Conservation (phyloP, 2,329 filamentous ascomycete species). For the Cercospora sp. region DNA sequence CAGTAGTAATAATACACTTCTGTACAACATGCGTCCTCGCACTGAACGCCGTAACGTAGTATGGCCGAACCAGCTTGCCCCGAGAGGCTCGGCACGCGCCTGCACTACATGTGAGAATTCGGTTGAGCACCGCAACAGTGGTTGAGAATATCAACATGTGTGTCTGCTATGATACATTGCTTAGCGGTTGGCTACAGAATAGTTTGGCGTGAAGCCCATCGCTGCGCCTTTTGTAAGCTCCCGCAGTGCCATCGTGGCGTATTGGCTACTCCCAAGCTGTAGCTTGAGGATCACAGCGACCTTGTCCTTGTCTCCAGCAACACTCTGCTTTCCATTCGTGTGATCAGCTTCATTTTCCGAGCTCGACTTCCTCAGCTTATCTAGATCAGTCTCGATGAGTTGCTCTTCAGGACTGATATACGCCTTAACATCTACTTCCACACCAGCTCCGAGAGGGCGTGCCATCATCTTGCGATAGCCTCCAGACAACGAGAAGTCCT, state of each 20-base stretch:
- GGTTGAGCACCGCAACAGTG: background rate
- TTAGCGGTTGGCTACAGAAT: constrained; percentile 41
- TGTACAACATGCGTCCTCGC: background rate
- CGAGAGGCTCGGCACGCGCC: background rate
- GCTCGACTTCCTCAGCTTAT: constrained; percentile 53
- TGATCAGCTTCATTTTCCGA: constrained; percentile 28
- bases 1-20: background rate
- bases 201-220: constrained; percentile 64
- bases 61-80: background rate
- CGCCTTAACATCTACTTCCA: constrained; percentile 66
- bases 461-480: constrained; percentile 84
- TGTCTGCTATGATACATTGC: background rate
- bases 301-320: constrained; percentile 44
- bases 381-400: constrained; percentile 83
- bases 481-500: constrained; percentile 85
- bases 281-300: constrained; percentile 71
- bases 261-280: constrained; percentile 75
- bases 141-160: background rate
- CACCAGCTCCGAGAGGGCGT: constrained; percentile 56
- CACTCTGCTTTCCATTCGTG: constrained; percentile 6
- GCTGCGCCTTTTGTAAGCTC: constrained; percentile 73
- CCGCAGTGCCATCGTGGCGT: constrained; percentile 79
- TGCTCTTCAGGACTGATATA: constrained; percentile 76
- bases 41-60: background rate
- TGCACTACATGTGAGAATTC: background rate